Evolutionary conservation across 1,284 basidiomycete genomes (phyloP), one percentile per base, ranked within the genome.

Genomic region (Heterobasidion irregulare): DNA sequence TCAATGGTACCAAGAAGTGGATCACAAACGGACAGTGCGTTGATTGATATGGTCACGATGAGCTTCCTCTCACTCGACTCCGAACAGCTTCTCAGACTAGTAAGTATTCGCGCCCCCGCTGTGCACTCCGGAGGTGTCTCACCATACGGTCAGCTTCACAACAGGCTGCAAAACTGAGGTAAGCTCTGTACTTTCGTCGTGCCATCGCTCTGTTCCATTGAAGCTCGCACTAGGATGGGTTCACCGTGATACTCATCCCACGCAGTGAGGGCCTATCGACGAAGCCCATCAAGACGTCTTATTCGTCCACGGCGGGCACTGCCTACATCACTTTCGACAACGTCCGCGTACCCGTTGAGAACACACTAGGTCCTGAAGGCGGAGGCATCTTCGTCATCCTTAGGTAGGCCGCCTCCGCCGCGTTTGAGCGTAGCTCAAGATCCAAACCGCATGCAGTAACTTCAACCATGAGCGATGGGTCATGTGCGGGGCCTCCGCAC

Each of bases 1-100:
- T 97, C 61, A 93, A 87, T 54, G 94, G 93, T 8, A 93, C 90
- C 6, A 95, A 96, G 71, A 90, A 89, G 83, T 97, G 94, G 94
- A 98, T 98, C 65, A 95, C 94, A 48, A 97, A 95, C 63, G 94
- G 93, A 48, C 82, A 75, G 8, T 90, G 86, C 64, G 80, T 26
- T 5, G 5, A 5, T 26, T 26, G 26, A 26, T 26, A 26, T 26
- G 26, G 0, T 26, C 26, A 26, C 6, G 26, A 26, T 6, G 4
- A 5, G 6, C 26, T 6, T 26, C 26, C 26, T 26, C 26, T 26
- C 26, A 26, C 26, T 26, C 26, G 26, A 26, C 26, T 26, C 4
- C 26, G 26, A 26, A 26, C 26, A 26, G 26, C 26, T 26, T 26
- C 26, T 26, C 26, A 26, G 26, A 26, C 26, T 26, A 26, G 26